Base-by-base conservation (phyloP, 202 grass and related monocot species). In the Hordeum pubiflorum region DNA sequence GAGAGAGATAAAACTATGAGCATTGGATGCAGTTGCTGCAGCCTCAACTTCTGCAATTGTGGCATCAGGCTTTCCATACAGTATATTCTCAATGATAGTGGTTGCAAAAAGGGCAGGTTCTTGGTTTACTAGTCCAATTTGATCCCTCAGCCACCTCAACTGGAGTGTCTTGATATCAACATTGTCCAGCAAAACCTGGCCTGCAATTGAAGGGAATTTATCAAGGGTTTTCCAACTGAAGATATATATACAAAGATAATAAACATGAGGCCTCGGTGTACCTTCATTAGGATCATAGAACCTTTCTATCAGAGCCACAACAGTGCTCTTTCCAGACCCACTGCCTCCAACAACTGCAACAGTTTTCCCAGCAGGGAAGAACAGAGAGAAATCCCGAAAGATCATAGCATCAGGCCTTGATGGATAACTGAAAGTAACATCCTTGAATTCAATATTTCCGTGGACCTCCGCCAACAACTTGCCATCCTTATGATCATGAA, bases 261-360 rank as follows among this genome's bases (percentile, higher is more conserved):
- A 39, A 77, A 15, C 7, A 77, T 26, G 32, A 70, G 67, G 34
- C 15, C 24, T 76, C 20, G 18, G 14, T 77, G 12, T 84, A 94
- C 94, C 96, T 84, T 99, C 90, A 85, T 93, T 99, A 84, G 96
- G 96, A 93, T 99, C 96, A 87, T 99, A 99, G 62, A 99, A 99
- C 57, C 96, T 87, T 96, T 99, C 96, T 75, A 99, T 96, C 80
- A 99, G 79, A 76, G 96, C 84, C 41, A 99, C 90, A 83, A 99
- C 92, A 29, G 96, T 99, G 72, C 92, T 99, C 83, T 99, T 98
- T 58, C 96, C 96, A 26, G 96, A 98, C 6, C 96, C 96, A 90
- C 96, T 98, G 63, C 92, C 90, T 86, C 96, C 96, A 77, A 98
- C 96, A 67, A 98, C 90, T 0, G 92, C 96, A 76, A 90, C 84